phyloP scores from a whole-genome alignment of 179 eudicot species.

The Beta macrorhiza region DNA sequence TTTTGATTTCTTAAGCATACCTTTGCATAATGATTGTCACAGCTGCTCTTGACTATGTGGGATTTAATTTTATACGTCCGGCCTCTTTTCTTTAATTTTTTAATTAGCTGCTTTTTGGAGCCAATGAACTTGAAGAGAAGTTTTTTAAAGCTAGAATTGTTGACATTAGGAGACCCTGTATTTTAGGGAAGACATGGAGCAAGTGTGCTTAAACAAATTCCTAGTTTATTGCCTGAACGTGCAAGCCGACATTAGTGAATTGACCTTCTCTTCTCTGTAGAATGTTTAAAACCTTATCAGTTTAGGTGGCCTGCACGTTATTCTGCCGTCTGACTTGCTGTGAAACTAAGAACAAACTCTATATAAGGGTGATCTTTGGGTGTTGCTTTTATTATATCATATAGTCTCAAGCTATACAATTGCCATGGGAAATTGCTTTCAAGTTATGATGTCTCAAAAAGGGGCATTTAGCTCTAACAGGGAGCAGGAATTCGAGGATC shows the following conservation, averaged over 20 bases:
- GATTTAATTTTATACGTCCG: neutral
- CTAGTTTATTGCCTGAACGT: slow-evolving; percentile 24
- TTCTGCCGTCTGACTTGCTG: slow-evolving; percentile 16
- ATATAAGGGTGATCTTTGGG: slow-evolving; percentile 11
- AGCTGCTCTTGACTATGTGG: neutral
- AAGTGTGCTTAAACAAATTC: slow-evolving; percentile 10
- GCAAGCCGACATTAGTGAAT: slow-evolving; percentile 26
- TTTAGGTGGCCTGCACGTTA: slow-evolving; percentile 38
- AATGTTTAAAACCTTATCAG: slow-evolving; percentile 13
- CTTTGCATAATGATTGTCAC: neutral
- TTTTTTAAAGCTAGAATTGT: neutral
- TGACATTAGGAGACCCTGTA: slow-evolving; percentile 19
- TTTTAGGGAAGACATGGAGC: slow-evolving; percentile 7
- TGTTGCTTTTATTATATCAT: slow-evolving; percentile 3
- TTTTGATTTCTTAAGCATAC: neutral
- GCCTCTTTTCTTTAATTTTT: neutral
- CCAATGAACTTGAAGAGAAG: neutral
- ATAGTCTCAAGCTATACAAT: neutral
- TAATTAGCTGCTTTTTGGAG: neutral
- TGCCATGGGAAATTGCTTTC: slow-evolving; percentile 42
- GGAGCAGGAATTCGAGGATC: slow-evolving; percentile 31
- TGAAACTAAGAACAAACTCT: slow-evolving; percentile 13
- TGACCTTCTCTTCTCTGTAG: slow-evolving; percentile 24
- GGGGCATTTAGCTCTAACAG: slow-evolving; percentile 11
- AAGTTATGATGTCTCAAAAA: slow-evolving; percentile 24